Base-by-base conservation (phyloP, 2,329 filamentous ascomycete species). In the Huntiella omanensis region DNA sequence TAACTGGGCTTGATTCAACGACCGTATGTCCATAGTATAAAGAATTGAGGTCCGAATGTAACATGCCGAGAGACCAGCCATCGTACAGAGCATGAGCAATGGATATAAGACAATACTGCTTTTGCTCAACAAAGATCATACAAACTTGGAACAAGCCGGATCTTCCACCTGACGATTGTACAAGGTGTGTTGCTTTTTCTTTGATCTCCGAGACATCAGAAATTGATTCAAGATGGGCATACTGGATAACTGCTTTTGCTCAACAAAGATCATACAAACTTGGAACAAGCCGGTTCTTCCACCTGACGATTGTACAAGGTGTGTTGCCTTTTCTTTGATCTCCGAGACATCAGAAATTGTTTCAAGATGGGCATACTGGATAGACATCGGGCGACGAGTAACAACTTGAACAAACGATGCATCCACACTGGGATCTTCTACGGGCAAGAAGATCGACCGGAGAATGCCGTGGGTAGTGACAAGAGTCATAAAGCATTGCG, bases 41-140 rank as follows among this genome's bases (percentile, higher is more conserved):
- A n/a, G 60, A 64, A 12, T 68, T 60, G 1, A 94, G 69, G 54
- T 91, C 77, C 38, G 70, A 64, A 54, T 91, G 84, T 1, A 95
- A 60, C 12, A 92, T 62, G 3, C 68, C 66, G 10, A 95, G 69
- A 2, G 86, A 93, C 73, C 79, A 86, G 1, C 87, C 87, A 56
- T 95, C 87, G 53, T 95, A 95, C 15, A 94, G 67, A 1, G 86
- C 84, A 60, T 95, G 87, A 0, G 86, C 72, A 35, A 94, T 76
- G 0, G 84, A 87, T 1, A 95, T 58, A 4, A 78, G 55, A 1
- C 78, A 51, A 47, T 69, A 73, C 3, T 49, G 59, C 33, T 54
- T 55, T 11, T 49, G 53, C 2, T 50, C 60, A 1, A 59, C 56
- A 4, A 50, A 54, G 3, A 60, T 60, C 45, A 73, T 60, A 0